Evolutionary conservation across 176 grass and related monocot species (phyloP), one percentile per base, ranked within the genome.

Genomic region (Urochloa ruziziensis): DNA sequence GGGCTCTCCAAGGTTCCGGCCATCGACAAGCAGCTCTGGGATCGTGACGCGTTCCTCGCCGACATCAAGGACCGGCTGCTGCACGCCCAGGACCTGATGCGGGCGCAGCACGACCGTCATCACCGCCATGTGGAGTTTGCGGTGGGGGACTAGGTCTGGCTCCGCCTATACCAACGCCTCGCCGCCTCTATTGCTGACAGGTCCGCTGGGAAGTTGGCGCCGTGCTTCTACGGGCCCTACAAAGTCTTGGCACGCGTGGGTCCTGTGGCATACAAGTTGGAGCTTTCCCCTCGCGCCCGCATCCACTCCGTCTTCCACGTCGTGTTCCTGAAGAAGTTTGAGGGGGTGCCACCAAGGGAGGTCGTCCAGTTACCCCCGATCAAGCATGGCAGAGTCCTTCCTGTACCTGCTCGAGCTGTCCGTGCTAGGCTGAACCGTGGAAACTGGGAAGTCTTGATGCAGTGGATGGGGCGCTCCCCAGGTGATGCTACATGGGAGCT

Each of bases 1-100:
- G 35, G 35, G 65, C 2, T 39, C 1, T 8, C 10, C 0, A 0
- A 5, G 1, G 27, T n/a, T 1, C 2, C 2, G 0, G 64, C 35
- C 0, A 2, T 67, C 0, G 35, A 67, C 19, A 4, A 4, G 3
- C 35, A 10, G 0, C 9, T 67, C 1, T 0, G 3, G 0, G 35
- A 40, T 2, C 34, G 19, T 0, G 64, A 40, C 8, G 34, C 1
- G 18, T 40, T 67, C 4, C 0, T 67, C 1, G 16, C 1, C 0
- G 19, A 67, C 0, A 12, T 67, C 8, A 3, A 19, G 2, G 30
- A 21, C 0, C 63, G 7, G 0, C 63, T 67, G 2, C 17, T 37
- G 0, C 33, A 67, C 1, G 39, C 67, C 4, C 42, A 70, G 1
- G 12, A 47, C 0, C 0, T 28, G 4, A 16, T 27, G 3, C 12